phyloP scores from a whole-genome alignment of 371 early-diverging fungal species.

The Mortierella sp. region DNA sequence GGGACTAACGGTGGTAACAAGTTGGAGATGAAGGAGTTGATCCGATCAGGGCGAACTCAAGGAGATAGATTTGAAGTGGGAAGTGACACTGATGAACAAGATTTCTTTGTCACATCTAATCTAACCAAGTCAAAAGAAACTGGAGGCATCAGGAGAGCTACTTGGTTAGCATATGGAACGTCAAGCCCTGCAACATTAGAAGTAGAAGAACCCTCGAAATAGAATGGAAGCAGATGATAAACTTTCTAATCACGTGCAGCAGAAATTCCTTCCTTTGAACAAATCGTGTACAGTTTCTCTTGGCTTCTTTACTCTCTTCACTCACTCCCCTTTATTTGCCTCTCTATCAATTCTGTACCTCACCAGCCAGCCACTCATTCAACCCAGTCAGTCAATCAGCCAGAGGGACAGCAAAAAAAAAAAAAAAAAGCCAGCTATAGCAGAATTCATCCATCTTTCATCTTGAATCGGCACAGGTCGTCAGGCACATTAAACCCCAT shows the following conservation, averaged over 20 bases:
- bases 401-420: neutral
- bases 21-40: neutral
- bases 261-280: no score
- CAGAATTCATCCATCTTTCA: neutral
- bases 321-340: neutral
- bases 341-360: neutral
- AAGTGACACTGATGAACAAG: conserved; percentile 18
- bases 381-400: neutral
- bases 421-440: neutral
- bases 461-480: neutral
- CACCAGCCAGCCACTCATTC: no score
- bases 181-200: conserved; percentile 12
- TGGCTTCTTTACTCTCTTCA: neutral
- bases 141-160: neutral
- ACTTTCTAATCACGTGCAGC: neutral
- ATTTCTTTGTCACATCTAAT: neutral
- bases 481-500: no score
- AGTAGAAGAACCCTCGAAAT: neutral
- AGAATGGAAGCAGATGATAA: no score
- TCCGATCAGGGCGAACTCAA: neutral
- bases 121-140: neutral
- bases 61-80: conserved; percentile 10
- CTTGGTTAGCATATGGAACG: neutral
- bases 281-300: no score
- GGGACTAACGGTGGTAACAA: neutral